A percentile compares a stretch with the other conserved stretches of the same genome.
phyloP scores from a whole-genome alignment of 2,329 filamentous ascomycete species.

The Ophiocordyceps unilateralis region DNA sequence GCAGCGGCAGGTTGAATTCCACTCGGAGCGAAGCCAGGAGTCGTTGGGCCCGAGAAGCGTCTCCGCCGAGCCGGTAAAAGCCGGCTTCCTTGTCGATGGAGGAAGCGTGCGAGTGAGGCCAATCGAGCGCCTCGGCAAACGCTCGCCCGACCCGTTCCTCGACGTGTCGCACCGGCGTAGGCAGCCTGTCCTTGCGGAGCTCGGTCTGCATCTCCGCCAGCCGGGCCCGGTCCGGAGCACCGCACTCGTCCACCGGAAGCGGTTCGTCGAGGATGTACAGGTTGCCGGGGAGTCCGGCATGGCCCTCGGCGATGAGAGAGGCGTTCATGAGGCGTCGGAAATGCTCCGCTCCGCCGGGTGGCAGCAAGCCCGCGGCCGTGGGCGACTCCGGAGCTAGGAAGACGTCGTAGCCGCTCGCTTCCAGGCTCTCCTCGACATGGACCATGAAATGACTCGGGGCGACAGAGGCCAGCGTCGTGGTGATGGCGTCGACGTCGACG shows the following conservation, averaged over 20 bases:
- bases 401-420: slow-evolving; percentile 1
- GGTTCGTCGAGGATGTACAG: slow-evolving; percentile 1
- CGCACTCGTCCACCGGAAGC: background rate
- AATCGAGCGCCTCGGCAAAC: slow-evolving; percentile 15
- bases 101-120: slow-evolving; percentile 19
- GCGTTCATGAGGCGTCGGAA: slow-evolving; percentile 2
- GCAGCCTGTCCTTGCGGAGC: slow-evolving; percentile 4
- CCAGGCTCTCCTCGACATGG: background rate
- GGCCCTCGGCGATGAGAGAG: slow-evolving; percentile 1
- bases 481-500: slow-evolving; percentile 7
- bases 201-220: slow-evolving; percentile 13
- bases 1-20: slow-evolving; percentile 28
- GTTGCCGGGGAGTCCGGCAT: slow-evolving; percentile 1
- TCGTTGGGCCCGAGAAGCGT: slow-evolving; percentile 25
- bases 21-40: slow-evolving; percentile 18
- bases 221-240: slow-evolving; percentile 8
- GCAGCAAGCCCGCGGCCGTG: background rate
- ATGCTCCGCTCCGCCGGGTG: slow-evolving; percentile 1
- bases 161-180: slow-evolving; percentile 3
- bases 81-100: slow-evolving; percentile 19
- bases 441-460: background rate
- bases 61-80: slow-evolving; percentile 30
- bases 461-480: background rate
- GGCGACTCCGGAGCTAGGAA: slow-evolving; percentile 1
- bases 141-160: slow-evolving; percentile 19